These are phyloP conservation scores for Erodium maritimum DNA, from an alignment of 345 rosid genomes.

Conservation along the genomic window DNA sequence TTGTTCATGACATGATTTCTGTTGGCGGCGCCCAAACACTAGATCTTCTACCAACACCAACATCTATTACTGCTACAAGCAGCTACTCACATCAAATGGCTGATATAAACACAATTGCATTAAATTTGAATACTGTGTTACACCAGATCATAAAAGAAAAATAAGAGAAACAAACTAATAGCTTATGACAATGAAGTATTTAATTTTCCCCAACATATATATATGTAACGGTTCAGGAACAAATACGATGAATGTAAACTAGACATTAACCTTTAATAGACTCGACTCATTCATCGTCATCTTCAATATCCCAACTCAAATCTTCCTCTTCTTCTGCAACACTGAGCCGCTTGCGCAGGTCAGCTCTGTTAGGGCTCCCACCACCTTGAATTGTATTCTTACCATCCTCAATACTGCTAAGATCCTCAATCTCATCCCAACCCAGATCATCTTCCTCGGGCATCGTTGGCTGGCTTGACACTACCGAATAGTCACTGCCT, in stretches of 20 bases:
- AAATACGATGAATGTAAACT: background rate
- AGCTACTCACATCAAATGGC: too few relatives aligned
- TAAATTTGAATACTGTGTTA: background rate
- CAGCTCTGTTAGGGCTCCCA: conserved; percentile 23
- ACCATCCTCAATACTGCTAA: conserved; percentile 43
- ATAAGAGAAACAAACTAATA: background rate
- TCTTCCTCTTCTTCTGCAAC: conserved; percentile 56
- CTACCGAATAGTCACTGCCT: conserved; percentile 30
- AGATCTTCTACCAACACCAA: too few relatives aligned
- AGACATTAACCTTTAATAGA: background rate
- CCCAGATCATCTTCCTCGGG: conserved; percentile 71
- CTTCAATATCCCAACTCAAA: conserved; percentile 83
- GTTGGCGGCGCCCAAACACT: too few relatives aligned
- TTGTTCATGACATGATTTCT: too few relatives aligned
- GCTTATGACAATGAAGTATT: too few relatives aligned
- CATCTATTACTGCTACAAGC: too few relatives aligned
- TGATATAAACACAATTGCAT: background rate
- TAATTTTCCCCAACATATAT: too few relatives aligned
- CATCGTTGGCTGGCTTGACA: too few relatives aligned
- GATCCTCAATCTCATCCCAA: conserved; percentile 79
- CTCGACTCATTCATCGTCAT: conserved; percentile 23
- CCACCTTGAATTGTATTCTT: conserved; percentile 15
- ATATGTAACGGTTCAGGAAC: background rate
- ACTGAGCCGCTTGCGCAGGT: conserved; percentile 38
- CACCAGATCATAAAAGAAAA: too few relatives aligned